These are phyloP conservation scores for Paramecium sonneborni DNA, from an alignment of 73 alveolate species.

Conservation along the genomic window DNA sequence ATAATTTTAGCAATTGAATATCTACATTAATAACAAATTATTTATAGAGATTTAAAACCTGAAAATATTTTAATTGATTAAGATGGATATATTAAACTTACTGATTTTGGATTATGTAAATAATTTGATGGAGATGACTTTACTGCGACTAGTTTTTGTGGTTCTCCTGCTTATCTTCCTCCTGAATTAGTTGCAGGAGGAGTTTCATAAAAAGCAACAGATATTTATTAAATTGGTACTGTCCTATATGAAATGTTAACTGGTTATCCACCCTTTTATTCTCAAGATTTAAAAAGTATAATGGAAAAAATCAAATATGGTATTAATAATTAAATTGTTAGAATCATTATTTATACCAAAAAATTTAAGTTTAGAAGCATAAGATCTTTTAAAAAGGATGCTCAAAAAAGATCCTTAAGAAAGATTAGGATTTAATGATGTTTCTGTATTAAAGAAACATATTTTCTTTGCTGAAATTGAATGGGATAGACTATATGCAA, in stretches of 20 bases:
- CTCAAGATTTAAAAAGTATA: conserved; percentile 9
- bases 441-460: background rate
- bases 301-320: background rate
- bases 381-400: background rate
- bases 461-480: conserved; percentile 48
- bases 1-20: conserved; percentile 73
- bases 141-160: conserved; percentile 92
- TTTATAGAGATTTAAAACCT: conserved; percentile 93
- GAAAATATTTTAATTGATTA: conserved; percentile 88
- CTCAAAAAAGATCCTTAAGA: conserved; percentile 22
- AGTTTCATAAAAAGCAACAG: conserved; percentile 95
- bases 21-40: conserved; percentile 69
- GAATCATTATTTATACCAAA: background rate
- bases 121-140: conserved; percentile 76
- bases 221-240: conserved; percentile 93
- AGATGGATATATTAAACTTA: conserved; percentile 81
- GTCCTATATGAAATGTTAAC: conserved; percentile 95
- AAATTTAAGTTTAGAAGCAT: background rate
- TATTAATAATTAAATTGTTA: background rate
- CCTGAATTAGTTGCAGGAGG: conserved; percentile 93
- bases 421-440: conserved; percentile 7
- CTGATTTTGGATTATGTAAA: conserved; percentile 94
- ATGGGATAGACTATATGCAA: background rate
- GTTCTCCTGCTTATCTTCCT: conserved; percentile 96
- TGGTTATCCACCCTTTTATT: conserved; percentile 94